Conservation (phyloP, 768 basidiomycete species). For the Suillus alpinus region DNA sequence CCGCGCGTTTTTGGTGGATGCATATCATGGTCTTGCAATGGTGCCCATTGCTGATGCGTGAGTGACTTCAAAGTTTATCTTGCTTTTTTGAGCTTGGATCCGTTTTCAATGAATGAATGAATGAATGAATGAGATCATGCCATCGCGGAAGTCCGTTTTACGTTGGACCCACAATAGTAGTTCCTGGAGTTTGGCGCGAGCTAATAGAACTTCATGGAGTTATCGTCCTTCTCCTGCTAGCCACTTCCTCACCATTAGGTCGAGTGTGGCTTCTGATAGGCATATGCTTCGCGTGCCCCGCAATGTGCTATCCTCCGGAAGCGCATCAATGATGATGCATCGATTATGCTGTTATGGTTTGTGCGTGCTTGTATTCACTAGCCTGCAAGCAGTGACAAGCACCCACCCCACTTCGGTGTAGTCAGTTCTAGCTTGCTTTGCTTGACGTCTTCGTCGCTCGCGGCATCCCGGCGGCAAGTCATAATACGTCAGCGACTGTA, state of each 20-base stretch:
- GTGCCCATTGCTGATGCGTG: constrained; percentile 84
- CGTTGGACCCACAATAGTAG: background rate
- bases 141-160: background rate
- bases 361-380: background rate
- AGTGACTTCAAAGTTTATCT: constrained; percentile 25
- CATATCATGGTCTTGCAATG: constrained; percentile 77
- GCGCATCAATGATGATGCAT: background rate
- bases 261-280: background rate
- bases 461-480: background rate
- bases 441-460: background rate
- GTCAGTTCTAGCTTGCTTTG: background rate
- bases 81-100: background rate
- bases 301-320: background rate
- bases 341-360: too few relatives aligned
- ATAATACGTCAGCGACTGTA: background rate
- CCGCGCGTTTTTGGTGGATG: constrained; percentile 80
- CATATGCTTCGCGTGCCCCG: background rate
- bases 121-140: background rate
- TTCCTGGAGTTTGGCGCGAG: background rate
- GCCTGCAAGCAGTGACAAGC: too few relatives aligned
- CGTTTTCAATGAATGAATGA: background rate
- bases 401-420: background rate
- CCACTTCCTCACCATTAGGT: background rate
- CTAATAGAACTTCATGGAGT: background rate
- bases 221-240: background rate